phyloP scores from a whole-genome alignment of 192 early-diverging fungal species.

The Mortierella claussenii region DNA sequence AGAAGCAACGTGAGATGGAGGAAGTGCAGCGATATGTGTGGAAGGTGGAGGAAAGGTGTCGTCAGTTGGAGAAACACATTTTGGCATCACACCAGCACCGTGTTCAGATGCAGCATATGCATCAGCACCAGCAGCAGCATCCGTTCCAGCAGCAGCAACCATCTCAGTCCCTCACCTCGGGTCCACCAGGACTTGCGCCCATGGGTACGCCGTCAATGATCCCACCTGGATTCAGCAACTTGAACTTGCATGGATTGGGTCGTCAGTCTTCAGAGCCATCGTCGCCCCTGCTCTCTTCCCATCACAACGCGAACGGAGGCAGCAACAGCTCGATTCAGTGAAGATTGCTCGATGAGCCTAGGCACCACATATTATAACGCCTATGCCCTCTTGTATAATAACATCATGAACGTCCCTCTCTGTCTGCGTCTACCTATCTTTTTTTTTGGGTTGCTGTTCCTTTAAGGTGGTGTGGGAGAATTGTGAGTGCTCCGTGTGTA shows the following conservation, averaged over 20 bases:
- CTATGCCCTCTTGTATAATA: no score
- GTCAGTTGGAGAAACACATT: conserved; percentile 49
- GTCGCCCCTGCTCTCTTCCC: conserved; percentile 4
- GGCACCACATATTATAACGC: no score
- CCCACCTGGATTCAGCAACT: conserved; percentile 35
- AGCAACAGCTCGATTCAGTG: no score
- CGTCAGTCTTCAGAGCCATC: conserved; percentile 41
- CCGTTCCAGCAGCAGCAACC: conserved; percentile 28
- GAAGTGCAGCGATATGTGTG: conserved; percentile 62
- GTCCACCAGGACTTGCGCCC: conserved; percentile 20
- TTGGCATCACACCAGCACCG: conserved; percentile 30
- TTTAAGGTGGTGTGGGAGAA: no score
- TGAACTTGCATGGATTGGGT: conserved; percentile 33
- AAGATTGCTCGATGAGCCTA: no score
- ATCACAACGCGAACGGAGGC: not conserved
- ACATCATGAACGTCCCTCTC: no score
- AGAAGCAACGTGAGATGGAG: conserved; percentile 62
- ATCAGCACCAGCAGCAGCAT: conserved; percentile 38
- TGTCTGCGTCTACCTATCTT: no score
- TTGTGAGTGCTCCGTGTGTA: no score
- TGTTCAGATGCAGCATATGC: conserved; percentile 43
- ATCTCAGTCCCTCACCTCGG: conserved; percentile 32
- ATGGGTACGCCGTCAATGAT: conserved; percentile 24
- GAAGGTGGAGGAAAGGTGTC: conserved; percentile 48
- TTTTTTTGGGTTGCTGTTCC: no score